Conservation (phyloP, 805 yeast genomes). For the Cyberlindnera mississippiensis region DNA sequence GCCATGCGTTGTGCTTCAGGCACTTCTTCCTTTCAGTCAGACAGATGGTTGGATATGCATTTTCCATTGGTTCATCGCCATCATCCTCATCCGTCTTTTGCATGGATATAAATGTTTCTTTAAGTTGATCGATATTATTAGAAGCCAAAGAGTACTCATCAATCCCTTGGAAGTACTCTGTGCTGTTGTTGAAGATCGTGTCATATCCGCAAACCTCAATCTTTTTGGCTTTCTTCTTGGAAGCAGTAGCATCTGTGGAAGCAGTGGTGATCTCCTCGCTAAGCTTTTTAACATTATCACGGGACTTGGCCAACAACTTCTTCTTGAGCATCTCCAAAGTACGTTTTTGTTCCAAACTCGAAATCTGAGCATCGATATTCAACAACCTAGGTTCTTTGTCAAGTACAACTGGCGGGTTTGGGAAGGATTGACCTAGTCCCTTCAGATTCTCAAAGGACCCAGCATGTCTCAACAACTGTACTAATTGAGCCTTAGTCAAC, state of each 20-base stretch:
- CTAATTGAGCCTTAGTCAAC: conserved; percentile 9
- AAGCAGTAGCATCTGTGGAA: background rate
- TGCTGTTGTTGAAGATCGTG: conserved; percentile 20
- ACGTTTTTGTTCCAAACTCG: background rate
- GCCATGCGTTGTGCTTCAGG: conserved; percentile 50
- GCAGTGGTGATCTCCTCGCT: conserved; percentile 21
- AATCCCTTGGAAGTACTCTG: conserved; percentile 11
- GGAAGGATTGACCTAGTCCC: conserved; percentile 37
- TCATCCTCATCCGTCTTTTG: too few species aligned
- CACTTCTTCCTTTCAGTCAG: conserved; percentile 54
- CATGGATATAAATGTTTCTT: conserved; percentile 4
- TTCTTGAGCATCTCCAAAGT: conserved; percentile 11
- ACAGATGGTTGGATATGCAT: conserved; percentile 33
- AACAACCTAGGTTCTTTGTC: conserved; percentile 12
- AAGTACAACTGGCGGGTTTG: conserved; percentile 35
- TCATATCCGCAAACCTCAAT: conserved; percentile 55
- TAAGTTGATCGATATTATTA: conserved; percentile 10
- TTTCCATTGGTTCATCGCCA: background rate
- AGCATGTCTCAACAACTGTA: conserved; percentile 13
- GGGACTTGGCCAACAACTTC: conserved; percentile 19
- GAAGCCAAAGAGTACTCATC: conserved; percentile 22
- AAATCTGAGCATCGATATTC: conserved; percentile 1
- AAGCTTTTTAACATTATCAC: conserved; percentile 26
- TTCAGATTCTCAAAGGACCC: conserved; percentile 21
- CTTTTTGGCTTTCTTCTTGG: conserved; percentile 30